Percentiles rank a stretch among this genome's conserved stretches.
Conservation (phyloP, 257 asterid species). For the Forsythia suspensa region DNA sequence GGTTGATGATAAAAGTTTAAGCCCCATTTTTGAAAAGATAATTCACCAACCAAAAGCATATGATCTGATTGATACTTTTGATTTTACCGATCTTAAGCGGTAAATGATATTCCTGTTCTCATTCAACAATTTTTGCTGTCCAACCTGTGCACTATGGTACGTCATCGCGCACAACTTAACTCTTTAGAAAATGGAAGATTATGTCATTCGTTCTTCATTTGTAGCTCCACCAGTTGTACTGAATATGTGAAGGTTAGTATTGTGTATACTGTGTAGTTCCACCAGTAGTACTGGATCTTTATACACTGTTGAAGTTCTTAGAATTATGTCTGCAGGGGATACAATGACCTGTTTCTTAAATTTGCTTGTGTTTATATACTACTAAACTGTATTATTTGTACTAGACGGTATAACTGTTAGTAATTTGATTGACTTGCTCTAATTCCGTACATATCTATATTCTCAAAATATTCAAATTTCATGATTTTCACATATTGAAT, state of each 20-base stretch:
- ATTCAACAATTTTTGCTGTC: background rate
- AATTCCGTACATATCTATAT: no score
- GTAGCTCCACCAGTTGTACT: background rate
- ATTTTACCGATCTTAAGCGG: slow-evolving; percentile 10
- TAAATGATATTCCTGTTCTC: background rate
- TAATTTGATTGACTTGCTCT: no score
- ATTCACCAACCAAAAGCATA: slow-evolving; percentile 50
- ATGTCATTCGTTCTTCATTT: background rate
- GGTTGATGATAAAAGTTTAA: slow-evolving; percentile 22
- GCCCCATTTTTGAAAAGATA: slow-evolving; percentile 37
- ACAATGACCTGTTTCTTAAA: no score
- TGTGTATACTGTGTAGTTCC: no score
- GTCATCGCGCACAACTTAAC: no score
- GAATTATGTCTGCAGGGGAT: no score
- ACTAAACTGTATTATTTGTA: no score
- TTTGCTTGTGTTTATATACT: no score
- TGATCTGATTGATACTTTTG: slow-evolving; percentile 33
- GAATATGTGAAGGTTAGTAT: background rate
- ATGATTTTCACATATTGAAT: no score
- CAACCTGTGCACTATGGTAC: background rate
- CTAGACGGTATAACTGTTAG: no score
- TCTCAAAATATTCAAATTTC: no score
- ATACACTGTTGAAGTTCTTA: no score
- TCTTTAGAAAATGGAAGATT: background rate
- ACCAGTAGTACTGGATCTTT: background rate